Evolutionary conservation across 2,329 filamentous ascomycete genomes (phyloP).

Genomic region (Laburnicola sp.): DNA sequence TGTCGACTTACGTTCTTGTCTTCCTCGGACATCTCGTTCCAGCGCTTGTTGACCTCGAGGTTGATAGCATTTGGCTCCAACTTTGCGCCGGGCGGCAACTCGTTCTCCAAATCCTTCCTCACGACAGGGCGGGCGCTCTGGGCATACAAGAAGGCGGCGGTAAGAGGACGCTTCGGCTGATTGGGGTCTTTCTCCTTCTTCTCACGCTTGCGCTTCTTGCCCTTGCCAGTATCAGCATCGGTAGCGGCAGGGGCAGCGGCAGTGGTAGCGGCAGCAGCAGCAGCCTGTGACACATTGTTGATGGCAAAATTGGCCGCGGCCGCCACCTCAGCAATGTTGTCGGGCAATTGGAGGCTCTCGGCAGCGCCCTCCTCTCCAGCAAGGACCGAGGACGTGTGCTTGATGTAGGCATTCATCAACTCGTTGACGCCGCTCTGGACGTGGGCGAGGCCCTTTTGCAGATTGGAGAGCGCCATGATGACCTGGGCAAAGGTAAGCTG

Average conservation of each 20-base stretch:
- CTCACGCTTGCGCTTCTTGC: slow-evolving; percentile 79
- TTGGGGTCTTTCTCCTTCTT: slow-evolving; percentile 78
- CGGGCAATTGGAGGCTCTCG: slow-evolving; percentile 50
- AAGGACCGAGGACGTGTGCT: slow-evolving; percentile 83
- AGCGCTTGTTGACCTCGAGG: slow-evolving; percentile 82
- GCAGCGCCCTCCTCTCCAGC: slow-evolving; percentile 39
- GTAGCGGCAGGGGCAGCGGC: slow-evolving; percentile 15
- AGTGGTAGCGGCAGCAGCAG: slow-evolving; percentile 19
- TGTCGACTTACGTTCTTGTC: slow-evolving; percentile 66
- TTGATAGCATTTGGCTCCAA: slow-evolving; percentile 85
- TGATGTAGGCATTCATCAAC: slow-evolving; percentile 81
- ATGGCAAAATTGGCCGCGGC: slow-evolving; percentile 31
- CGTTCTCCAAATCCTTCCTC: slow-evolving; percentile 61
- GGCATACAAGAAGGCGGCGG: slow-evolving; percentile 94
- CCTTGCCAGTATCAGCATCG: slow-evolving; percentile 27
- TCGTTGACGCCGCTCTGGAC: slow-evolving; percentile 66
- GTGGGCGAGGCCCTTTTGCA: slow-evolving; percentile 60
- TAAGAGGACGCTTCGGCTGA: slow-evolving; percentile 90
- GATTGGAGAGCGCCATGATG: slow-evolving; percentile 74
- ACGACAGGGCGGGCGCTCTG: slow-evolving; percentile 84
- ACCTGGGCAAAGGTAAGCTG: slow-evolving; percentile 56
- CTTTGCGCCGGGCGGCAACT: slow-evolving; percentile 63
- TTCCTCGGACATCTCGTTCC: slow-evolving; percentile 72
- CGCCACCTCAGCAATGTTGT: slow-evolving; percentile 44
- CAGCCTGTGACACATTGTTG: slow-evolving; percentile 25